Conservation (phyloP, 129 eudicot species). For the Logfia minima region DNA sequence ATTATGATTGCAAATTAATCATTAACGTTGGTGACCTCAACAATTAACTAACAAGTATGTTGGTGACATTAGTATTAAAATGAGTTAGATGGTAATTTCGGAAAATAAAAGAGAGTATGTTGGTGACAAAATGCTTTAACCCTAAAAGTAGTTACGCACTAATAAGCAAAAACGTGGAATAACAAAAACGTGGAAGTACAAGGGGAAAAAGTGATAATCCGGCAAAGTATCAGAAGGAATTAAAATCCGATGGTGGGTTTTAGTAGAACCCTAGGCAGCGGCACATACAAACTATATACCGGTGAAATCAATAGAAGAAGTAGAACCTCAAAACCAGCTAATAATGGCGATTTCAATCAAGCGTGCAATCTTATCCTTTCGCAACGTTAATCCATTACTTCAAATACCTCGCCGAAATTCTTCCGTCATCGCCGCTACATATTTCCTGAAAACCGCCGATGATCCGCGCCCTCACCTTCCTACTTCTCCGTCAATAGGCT, state of each 20-base stretch:
- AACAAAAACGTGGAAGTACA: neutral
- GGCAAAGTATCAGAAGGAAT: neutral
- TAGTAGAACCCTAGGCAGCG: neutral
- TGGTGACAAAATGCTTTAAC: no score
- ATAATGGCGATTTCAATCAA: neutral
- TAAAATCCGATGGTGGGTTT: neutral
- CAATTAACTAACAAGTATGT: no score
- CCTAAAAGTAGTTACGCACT: no score
- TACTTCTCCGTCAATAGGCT: conserved; percentile 32
- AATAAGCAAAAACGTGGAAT: neutral
- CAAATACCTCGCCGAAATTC: conserved; percentile 35
- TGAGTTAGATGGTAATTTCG: no score
- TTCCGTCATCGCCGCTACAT: conserved; percentile 32
- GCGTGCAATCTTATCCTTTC: conserved; percentile 46
- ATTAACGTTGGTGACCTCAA: no score
- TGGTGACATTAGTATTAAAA: no score
- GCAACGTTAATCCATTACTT: conserved; percentile 30
- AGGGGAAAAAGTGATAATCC: neutral
- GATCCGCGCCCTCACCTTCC: conserved; percentile 22
- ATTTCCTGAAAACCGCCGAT: conserved; percentile 8
- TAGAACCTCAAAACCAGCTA: neutral
- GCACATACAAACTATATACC: neutral
- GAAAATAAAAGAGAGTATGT: no score
- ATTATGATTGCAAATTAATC: no score
- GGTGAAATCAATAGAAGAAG: neutral